Evolutionary conservation across 75 land plant genomes (phyloP).

Genomic region (Adiantum capillusveneris): DNA sequence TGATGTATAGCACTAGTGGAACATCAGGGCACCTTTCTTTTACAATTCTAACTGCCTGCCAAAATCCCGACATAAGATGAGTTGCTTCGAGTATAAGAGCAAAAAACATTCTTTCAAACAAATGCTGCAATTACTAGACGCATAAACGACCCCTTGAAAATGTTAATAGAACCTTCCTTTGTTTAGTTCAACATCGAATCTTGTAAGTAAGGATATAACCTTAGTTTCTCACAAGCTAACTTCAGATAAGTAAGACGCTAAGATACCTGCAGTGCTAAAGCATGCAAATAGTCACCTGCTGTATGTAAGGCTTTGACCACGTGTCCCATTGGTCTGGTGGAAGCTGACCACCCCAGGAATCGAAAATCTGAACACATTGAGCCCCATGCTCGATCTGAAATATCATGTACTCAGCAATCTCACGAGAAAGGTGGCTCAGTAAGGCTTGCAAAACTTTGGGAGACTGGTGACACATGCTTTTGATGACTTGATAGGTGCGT

Average conservation of each 20-base stretch:
- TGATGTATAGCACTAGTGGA: constrained; percentile 90
- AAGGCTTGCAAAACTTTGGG: constrained; percentile 64
- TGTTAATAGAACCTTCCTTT: neutral
- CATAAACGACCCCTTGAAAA: too few relatives aligned
- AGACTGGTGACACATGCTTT: constrained; percentile 80
- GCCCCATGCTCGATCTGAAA: constrained; percentile 90
- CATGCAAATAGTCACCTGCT: constrained; percentile 51
- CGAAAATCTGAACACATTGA: constrained; percentile 95
- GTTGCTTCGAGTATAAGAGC: too few relatives aligned
- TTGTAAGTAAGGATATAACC: neutral
- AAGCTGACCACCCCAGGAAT: constrained; percentile 99
- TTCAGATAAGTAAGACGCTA: too few relatives aligned
- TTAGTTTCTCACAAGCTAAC: too few relatives aligned
- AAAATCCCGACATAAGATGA: too few relatives aligned
- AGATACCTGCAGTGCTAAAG: too few relatives aligned
- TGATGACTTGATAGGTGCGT: constrained; percentile 80
- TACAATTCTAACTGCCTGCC: constrained; percentile 70
- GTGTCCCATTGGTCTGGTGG: constrained; percentile 87
- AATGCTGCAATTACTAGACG: too few relatives aligned
- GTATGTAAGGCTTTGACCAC: constrained; percentile 95
- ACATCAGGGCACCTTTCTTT: constrained; percentile 59
- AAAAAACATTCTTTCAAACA: too few relatives aligned
- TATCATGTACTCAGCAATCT: constrained; percentile 73
- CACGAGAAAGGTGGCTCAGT: constrained; percentile 67
- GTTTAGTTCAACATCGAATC: too few relatives aligned